Conservation (phyloP, 331 rosid genomes). For the Pyrus hybrid region DNA sequence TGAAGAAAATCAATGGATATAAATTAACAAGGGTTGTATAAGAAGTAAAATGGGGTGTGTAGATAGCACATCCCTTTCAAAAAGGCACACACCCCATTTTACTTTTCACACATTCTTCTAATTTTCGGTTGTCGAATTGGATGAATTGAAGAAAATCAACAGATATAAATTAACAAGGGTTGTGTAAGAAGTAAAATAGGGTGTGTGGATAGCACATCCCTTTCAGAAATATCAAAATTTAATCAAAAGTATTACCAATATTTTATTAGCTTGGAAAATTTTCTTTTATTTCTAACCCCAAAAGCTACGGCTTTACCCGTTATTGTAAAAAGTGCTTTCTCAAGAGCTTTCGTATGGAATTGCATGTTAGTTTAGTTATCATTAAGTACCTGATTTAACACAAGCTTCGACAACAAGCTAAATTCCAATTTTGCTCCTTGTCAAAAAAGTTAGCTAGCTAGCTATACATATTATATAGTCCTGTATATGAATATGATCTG, state of each 20-base stretch:
- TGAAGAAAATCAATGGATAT: too few species aligned
- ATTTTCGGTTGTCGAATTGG: too few species aligned
- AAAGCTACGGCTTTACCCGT: not conserved
- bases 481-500: not conserved
- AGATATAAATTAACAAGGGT: too few species aligned
- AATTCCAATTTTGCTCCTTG: constrained; percentile 15
- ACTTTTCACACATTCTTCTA: too few species aligned
- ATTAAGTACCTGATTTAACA: not conserved
- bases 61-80: too few species aligned
- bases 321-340: not conserved
- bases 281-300: not conserved
- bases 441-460: constrained; percentile 30
- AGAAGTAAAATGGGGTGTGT: too few species aligned
- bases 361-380: not conserved
- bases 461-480: not conserved
- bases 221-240: too few species aligned
- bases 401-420: constrained; percentile 23
- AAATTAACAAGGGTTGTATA: too few species aligned
- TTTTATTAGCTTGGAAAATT: not conserved
- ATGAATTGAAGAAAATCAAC: too few species aligned
- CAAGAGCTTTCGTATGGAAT: not conserved
- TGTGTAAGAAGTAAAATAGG: too few species aligned
- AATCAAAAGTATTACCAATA: not conserved
- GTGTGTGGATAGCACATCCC: too few species aligned
- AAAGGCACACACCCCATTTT: too few species aligned